Percentiles rank a stretch among this genome's conserved stretches.
phyloP scores from a whole-genome alignment of 176 grass and related monocot genomes.

The Avena atlantica region DNA sequence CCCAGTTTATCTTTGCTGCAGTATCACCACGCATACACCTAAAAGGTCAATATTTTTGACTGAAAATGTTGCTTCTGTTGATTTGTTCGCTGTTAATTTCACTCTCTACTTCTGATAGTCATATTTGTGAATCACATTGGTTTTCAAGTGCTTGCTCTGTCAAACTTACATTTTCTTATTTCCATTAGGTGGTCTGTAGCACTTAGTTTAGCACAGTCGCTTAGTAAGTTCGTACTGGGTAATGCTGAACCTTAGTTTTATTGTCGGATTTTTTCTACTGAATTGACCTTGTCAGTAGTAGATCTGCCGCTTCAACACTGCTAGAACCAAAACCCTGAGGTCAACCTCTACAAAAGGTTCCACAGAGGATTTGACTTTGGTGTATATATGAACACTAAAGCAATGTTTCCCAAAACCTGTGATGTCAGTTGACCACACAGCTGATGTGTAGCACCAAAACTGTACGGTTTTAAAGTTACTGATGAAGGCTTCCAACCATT shows the following conservation, averaged over 20 bases:
- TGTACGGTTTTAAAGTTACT: slow-evolving; percentile 7
- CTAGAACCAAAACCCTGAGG: slow-evolving; percentile 2
- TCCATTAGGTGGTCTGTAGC: slow-evolving; percentile 1
- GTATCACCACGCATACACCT: background rate
- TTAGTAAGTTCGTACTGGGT: background rate
- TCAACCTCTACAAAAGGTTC: background rate
- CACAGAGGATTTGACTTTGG: background rate
- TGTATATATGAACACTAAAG: background rate
- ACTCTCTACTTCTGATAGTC: background rate
- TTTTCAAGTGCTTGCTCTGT: background rate
- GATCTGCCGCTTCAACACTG: background rate
- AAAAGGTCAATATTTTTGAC: slow-evolving; percentile 12
- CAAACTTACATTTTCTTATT: slow-evolving; percentile 19
- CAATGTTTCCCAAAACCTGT: background rate
- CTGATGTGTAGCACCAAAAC: background rate
- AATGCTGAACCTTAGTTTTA: background rate
- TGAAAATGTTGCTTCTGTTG: background rate
- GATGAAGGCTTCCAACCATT: background rate
- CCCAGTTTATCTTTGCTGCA: slow-evolving; percentile 7
- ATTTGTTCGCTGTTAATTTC: slow-evolving; percentile 14
- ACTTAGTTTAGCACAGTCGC: slow-evolving; percentile 22
- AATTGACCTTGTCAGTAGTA: background rate
- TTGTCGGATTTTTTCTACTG: background rate
- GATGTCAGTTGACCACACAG: slow-evolving; percentile 7
- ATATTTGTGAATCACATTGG: slow-evolving; percentile 4